These are phyloP conservation scores for Crithidia fasciculata DNA, from an alignment of 208 protist genomes.

Conservation along the genomic window DNA sequence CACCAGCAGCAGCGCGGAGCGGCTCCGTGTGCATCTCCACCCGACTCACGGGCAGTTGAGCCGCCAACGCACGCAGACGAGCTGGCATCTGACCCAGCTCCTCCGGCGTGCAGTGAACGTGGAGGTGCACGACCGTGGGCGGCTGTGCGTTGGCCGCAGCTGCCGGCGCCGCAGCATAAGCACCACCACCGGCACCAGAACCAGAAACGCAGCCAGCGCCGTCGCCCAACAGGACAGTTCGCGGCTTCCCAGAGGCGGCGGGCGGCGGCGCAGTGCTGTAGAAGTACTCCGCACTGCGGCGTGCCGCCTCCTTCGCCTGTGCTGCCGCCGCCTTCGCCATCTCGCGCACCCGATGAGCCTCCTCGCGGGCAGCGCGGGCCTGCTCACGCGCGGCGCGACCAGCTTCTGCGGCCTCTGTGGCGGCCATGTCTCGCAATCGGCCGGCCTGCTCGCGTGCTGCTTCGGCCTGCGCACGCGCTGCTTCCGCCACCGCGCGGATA, in stretches of 20 bases:
- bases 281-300: neutral
- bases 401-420: neutral
- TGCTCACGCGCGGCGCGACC: neutral
- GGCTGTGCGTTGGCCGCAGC: neutral
- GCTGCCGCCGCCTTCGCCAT: neutral
- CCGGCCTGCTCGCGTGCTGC: neutral
- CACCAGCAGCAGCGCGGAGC: neutral
- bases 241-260: neutral
- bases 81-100: conserved; percentile 69
- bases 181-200: neutral
- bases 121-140: conserved; percentile 59
- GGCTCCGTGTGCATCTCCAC: conserved; percentile 20
- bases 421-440: neutral
- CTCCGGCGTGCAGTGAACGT: conserved; percentile 72
- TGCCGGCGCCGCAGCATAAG: too few species aligned
- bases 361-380: neutral
- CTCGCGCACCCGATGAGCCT: neutral
- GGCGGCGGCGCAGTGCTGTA: neutral
- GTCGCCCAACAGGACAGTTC: neutral
- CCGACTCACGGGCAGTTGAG: conserved; percentile 27
- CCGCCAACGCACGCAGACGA: conserved; percentile 44
- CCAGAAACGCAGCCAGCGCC: neutral
- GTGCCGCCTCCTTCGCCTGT: neutral
- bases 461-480: neutral
- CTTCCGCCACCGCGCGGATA: neutral